phyloP scores from a whole-genome alignment of 2,329 filamentous ascomycete species.

The Pseudogymnoascus sp. region DNA sequence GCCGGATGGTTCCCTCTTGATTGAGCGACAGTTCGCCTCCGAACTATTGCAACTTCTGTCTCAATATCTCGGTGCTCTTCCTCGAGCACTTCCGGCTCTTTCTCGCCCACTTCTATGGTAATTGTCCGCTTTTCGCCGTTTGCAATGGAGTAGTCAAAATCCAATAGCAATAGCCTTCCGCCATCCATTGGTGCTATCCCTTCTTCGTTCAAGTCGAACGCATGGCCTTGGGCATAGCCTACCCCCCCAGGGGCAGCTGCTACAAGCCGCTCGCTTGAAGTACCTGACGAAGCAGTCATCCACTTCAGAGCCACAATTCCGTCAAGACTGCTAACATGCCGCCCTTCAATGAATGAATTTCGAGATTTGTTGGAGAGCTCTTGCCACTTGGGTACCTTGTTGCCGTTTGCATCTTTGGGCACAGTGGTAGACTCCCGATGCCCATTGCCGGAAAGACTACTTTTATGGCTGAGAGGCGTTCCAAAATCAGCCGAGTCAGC shows the following conservation, averaged over 20 bases:
- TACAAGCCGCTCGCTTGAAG: constrained; percentile 51
- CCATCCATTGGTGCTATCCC: constrained; percentile 70
- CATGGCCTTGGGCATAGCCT: constrained; percentile 34
- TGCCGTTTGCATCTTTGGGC: constrained; percentile 15
- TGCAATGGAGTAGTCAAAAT: constrained; percentile 57
- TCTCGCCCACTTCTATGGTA: constrained; percentile 66
- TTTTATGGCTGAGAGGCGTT: constrained; percentile 1
- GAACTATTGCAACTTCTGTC: constrained; percentile 69
- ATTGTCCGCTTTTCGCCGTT: constrained; percentile 51
- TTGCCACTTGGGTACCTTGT: constrained; percentile 57
- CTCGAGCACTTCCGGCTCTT: constrained; percentile 58
- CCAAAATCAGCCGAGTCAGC: constrained; percentile 3
- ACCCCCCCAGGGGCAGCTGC: constrained; percentile 64
- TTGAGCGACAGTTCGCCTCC: constrained; percentile 63
- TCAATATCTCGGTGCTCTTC: constrained; percentile 69
- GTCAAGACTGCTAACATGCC: constrained; percentile 54
- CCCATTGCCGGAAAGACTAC: not conserved
- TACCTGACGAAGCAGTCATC: constrained; percentile 49
- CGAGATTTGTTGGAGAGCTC: constrained; percentile 58
- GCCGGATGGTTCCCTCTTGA: constrained; percentile 40
- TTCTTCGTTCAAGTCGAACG: constrained; percentile 47
- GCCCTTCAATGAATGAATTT: constrained; percentile 62
- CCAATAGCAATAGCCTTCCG: constrained; percentile 62
- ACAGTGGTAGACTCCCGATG: constrained; percentile 1
- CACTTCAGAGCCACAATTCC: constrained; percentile 64